phyloP scores from a whole-genome alignment of 2,329 filamentous ascomycete genomes.

The Paecilomyces dactylethromorphus region DNA sequence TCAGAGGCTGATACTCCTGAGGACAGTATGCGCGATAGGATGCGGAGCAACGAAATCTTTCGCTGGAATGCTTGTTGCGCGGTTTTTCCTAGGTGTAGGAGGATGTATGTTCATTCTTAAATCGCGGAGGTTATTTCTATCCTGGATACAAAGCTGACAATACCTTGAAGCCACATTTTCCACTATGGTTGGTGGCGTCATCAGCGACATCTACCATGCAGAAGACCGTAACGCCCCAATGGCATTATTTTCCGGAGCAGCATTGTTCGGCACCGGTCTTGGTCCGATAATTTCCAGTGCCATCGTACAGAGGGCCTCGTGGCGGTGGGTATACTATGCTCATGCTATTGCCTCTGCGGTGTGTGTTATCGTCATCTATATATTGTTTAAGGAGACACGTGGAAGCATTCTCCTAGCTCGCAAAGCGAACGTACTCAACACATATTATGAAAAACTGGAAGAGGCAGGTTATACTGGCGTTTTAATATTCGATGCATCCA shows the following conservation, averaged over 20 bases:
- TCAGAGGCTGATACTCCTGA: constrained; percentile 3
- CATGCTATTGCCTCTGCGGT: constrained; percentile 65
- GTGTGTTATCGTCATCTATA: constrained; percentile 56
- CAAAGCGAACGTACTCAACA: constrained; percentile 67
- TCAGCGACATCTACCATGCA: constrained; percentile 77
- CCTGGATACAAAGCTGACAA: neutral
- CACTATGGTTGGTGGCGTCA: constrained; percentile 87
- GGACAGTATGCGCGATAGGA: constrained; percentile 55
- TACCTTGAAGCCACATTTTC: constrained; percentile 55
- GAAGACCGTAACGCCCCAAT: constrained; percentile 80
- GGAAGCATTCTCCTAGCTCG: constrained; percentile 71
- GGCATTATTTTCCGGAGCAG: constrained; percentile 76
- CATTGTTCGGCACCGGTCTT: constrained; percentile 70
- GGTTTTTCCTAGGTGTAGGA: constrained; percentile 72
- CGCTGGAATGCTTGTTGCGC: constrained; percentile 65
- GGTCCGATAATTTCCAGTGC: constrained; percentile 68
- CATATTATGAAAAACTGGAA: constrained; percentile 72
- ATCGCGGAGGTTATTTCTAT: neutral
- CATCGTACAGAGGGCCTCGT: constrained; percentile 60
- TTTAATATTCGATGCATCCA: constrained; percentile 32
- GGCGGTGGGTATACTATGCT: constrained; percentile 87
- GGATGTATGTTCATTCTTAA: constrained; percentile 51
- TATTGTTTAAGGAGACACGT: constrained; percentile 75
- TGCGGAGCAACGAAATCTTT: constrained; percentile 66
- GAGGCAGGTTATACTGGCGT: constrained; percentile 53